phyloP scores from a whole-genome alignment of 768 basidiomycete species.

The Auricularia auricula-judae region DNA sequence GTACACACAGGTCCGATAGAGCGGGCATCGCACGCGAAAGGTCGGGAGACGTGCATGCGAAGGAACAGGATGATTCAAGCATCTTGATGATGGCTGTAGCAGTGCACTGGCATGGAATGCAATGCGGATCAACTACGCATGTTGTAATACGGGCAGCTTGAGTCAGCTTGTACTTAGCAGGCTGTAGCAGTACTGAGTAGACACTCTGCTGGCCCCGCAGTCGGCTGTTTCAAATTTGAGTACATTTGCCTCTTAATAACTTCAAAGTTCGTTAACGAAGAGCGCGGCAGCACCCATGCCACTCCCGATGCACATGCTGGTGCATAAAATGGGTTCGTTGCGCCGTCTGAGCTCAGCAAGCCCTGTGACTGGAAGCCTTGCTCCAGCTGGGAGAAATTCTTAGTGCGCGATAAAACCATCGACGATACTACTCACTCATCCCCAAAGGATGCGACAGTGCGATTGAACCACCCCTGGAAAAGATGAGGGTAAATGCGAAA shows the following conservation, averaged over 20 bases:
- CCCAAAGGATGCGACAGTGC: slow-evolving; percentile 16
- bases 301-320: slow-evolving; percentile 29
- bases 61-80: no score
- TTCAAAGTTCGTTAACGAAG: slow-evolving; percentile 19
- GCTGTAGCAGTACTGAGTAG: no score
- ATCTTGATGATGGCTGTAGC: no score
- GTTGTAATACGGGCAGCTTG: no score
- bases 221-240: no score
- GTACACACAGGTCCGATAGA: no score
- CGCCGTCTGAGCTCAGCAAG: slow-evolving; percentile 26
- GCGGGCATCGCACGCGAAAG: no score
- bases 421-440: slow-evolving; percentile 4
- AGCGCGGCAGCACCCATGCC: slow-evolving; percentile 18
- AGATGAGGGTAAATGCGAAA: not conserved
- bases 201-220: no score
- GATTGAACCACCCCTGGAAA: not conserved
- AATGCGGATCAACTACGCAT: no score
- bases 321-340: slow-evolving; percentile 27
- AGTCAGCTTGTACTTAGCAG: no score
- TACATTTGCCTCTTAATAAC: not conserved
- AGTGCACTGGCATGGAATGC: no score
- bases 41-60: no score
- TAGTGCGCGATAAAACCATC: not conserved
- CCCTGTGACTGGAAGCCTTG: slow-evolving; percentile 27
- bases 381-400: slow-evolving; percentile 18